A percentile compares a stretch with the other conserved stretches of the same genome.
These are phyloP conservation scores for Silene vulgaris DNA, from an alignment of 179 eudicot genomes.

Conservation along the genomic window DNA sequence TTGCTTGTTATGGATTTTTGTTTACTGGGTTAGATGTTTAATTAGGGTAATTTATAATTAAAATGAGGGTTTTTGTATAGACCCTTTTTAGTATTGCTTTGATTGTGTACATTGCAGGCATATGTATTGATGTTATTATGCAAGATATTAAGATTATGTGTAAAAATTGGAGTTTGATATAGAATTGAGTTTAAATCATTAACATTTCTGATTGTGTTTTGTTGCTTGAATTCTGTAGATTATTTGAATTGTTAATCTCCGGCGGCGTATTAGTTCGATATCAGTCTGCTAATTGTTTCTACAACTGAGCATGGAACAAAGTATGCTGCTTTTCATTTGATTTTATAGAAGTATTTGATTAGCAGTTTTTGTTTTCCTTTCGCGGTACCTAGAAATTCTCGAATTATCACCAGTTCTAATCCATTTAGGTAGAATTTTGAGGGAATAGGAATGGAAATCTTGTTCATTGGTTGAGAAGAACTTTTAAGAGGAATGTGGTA, in stretches of 20 bases:
- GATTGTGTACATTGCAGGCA: neutral
- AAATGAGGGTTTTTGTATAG: neutral
- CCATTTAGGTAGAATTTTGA: neutral
- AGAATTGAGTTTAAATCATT: neutral
- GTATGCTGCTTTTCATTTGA: constrained; percentile 19
- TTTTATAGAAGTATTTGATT: neutral
- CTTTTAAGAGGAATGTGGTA: neutral
- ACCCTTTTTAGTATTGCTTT: neutral
- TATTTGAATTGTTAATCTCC: neutral
- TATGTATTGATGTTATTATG: neutral
- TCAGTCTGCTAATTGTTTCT: constrained; percentile 9
- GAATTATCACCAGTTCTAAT: neutral
- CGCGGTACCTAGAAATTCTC: no score
- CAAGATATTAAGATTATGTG: neutral
- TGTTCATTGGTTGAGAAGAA: neutral
- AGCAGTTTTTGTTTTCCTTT: constrained; percentile 1
- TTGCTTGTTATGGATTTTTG: neutral
- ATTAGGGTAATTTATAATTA: neutral
- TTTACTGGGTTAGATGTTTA: neutral
- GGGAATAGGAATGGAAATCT: neutral
- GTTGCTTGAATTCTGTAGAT: constrained; percentile 14
- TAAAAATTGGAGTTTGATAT: neutral
- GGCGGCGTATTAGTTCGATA: constrained; percentile 8
- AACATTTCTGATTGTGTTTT: constrained; percentile 6
- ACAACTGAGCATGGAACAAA: constrained; percentile 27